Conservation (phyloP, 768 basidiomycete genomes). For the Holtermannia corniformis region DNA sequence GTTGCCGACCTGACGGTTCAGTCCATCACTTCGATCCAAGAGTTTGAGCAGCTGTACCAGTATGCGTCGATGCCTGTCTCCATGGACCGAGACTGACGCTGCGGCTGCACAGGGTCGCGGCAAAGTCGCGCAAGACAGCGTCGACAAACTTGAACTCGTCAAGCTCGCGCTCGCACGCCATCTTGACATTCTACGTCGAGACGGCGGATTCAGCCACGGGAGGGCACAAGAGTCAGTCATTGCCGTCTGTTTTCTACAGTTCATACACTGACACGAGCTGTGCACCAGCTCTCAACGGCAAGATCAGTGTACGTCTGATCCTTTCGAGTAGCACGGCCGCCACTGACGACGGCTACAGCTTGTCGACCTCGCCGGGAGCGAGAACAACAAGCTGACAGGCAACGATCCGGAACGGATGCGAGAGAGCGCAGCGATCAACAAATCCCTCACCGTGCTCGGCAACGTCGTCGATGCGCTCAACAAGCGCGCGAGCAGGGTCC, state of each 20-base stretch:
- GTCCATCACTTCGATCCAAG: slow-evolving; percentile 44
- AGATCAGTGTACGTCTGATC: slow-evolving; percentile 11
- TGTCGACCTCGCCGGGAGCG: slow-evolving; percentile 81
- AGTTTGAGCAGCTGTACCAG: slow-evolving; percentile 47
- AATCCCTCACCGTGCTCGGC: slow-evolving; percentile 72
- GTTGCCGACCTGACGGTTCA: slow-evolving; percentile 48
- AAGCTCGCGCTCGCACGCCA: slow-evolving; percentile 81
- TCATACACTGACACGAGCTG: background rate
- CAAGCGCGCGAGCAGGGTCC: slow-evolving; percentile 51
- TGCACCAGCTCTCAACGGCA: slow-evolving; percentile 3
- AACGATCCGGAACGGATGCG: slow-evolving; percentile 80
- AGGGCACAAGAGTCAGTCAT: no score
- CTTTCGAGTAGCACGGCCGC: background rate
- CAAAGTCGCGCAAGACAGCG: slow-evolving; percentile 70
- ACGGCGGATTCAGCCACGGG: slow-evolving; percentile 4
- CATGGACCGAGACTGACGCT: background rate
- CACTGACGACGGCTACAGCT: slow-evolving; percentile 42
- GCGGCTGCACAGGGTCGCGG: slow-evolving; percentile 51
- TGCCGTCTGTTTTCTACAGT: no score
- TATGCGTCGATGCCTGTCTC: slow-evolving; percentile 9
- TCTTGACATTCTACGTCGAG: slow-evolving; percentile 60
- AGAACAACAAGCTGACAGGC: slow-evolving; percentile 82
- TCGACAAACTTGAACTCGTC: slow-evolving; percentile 73
- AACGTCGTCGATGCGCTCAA: slow-evolving; percentile 78
- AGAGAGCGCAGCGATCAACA: slow-evolving; percentile 83